Evolutionary conservation across 1,284 basidiomycete genomes (phyloP), one percentile per base, ranked within the genome.

Genomic region (Xerocomus amazonicus): DNA sequence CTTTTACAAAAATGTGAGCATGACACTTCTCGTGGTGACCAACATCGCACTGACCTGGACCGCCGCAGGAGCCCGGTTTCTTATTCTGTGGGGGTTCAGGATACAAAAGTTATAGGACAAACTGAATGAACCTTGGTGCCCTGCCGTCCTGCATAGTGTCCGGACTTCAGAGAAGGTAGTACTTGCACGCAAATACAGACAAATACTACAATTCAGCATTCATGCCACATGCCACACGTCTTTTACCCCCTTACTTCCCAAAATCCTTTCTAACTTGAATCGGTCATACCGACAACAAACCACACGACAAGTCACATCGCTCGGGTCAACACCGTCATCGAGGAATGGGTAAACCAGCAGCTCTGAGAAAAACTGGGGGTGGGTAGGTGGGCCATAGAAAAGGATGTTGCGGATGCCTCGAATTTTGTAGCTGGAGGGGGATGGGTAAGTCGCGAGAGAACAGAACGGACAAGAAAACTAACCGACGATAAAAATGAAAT

Each of bases 401-500:
- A 98, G 76, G 50, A 98, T 66, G 54, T 97, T 97, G 51, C 88
- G 84, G 46, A 94, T 90, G 8, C 96, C 97, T 57, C 95, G 77
- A 42, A 97, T 80, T 58, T 90, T 91, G 72, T 97, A 97, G 47
- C 91, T 91, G 60, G 26, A 52, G 29, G 19, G 19, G 2, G 23
- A 12, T 33, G 34, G 31, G 39, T 47, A 44, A 54, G 36, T 48
- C 4, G 2, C 9, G 51, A 47, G 43, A 52, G 45, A 43, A 19
- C 23, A 48, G 41, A 27, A 41, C 34, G 10, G 29, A n/a, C 31
- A 16, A 16, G 28, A 10, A 36, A 38, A 59, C 72, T 39, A 56
- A 88, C 81, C 94, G 79, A 54, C 92, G 82, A 78, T 95, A 99
- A 68, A 99, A 99, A 70, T 99, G 94, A 75, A 98, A 97, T 17